Conservation (phyloP, 257 asterid genomes). For the Gynochthodes officinalis region DNA sequence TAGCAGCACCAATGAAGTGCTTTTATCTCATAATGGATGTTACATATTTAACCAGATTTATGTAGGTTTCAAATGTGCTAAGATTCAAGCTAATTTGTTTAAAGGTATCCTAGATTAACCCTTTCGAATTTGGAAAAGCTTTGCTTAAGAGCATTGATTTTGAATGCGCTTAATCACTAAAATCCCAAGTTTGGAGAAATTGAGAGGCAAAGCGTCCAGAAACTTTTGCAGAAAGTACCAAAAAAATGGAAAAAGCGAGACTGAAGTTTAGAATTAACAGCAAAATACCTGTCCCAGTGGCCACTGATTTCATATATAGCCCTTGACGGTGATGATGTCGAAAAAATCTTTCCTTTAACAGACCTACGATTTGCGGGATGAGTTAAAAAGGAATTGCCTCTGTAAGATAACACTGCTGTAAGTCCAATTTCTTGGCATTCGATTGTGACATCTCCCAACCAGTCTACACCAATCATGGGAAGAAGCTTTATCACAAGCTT, state of each 20-base stretch:
- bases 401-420: constrained; percentile 60
- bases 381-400: constrained; percentile 45
- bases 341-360: constrained; percentile 55
- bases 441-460: constrained; percentile 65
- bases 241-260: neutral
- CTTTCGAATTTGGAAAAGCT: neutral
- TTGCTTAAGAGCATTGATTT: neutral
- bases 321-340: constrained; percentile 46
- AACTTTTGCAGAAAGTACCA: neutral
- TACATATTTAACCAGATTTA: too few relatives aligned
- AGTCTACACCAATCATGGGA: constrained; percentile 68
- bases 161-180: too few relatives aligned
- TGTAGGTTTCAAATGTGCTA: neutral
- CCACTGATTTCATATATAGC: constrained; percentile 60
- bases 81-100: neutral
- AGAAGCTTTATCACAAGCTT: constrained; percentile 63
- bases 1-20: neutral
- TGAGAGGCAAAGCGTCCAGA: too few relatives aligned
- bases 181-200: too few relatives aligned
- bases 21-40: neutral
- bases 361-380: constrained; percentile 50
- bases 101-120: neutral
- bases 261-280: neutral
- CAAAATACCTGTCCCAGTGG: constrained; percentile 78
- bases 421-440: constrained; percentile 64